Evolutionary conservation across 768 basidiomycete species (phyloP).

Genomic region (Chalciporus sphaerocephalus): DNA sequence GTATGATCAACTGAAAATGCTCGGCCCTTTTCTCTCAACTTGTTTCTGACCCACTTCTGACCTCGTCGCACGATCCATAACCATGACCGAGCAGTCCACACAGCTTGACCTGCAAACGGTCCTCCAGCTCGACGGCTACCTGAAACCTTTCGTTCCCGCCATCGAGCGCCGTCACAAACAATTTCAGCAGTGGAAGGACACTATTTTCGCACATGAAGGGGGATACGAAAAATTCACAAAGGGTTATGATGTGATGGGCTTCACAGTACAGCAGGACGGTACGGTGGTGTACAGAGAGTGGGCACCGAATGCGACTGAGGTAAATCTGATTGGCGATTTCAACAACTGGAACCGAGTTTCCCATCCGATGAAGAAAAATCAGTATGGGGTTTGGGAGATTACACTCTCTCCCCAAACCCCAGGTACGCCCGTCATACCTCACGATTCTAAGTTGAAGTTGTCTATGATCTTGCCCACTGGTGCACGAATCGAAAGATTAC

Average conservation of each 20-base stretch:
- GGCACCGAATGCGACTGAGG: slow-evolving; percentile 87
- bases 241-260: slow-evolving; percentile 59
- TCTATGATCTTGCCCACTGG: slow-evolving; percentile 83
- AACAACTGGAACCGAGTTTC: slow-evolving; percentile 86
- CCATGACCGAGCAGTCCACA: slow-evolving; percentile 41
- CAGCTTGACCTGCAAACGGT: slow-evolving; percentile 54
- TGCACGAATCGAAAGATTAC: slow-evolving; percentile 83
- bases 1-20: slow-evolving; percentile 6
- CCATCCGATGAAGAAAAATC: slow-evolving; percentile 80
- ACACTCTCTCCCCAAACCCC: slow-evolving; percentile 59
- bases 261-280: slow-evolving; percentile 64
- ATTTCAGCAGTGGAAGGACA: slow-evolving; percentile 73
- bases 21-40: slow-evolving; percentile 3
- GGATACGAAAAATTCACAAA: slow-evolving; percentile 68
- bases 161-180: slow-evolving; percentile 65
- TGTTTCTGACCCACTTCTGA: slow-evolving; percentile 3
- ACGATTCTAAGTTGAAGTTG: slow-evolving; percentile 97
- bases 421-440: slow-evolving; percentile 80
- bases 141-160: slow-evolving; percentile 66
- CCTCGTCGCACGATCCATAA: not conserved
- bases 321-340: slow-evolving; percentile 90
- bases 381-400: slow-evolving; percentile 90
- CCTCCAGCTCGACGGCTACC: slow-evolving; percentile 63
- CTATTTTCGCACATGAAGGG: slow-evolving; percentile 74
- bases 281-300: slow-evolving; percentile 88